Evolutionary conservation across 805 yeast genomes (phyloP).

Genomic region (Cyberlindnera japonica): DNA sequence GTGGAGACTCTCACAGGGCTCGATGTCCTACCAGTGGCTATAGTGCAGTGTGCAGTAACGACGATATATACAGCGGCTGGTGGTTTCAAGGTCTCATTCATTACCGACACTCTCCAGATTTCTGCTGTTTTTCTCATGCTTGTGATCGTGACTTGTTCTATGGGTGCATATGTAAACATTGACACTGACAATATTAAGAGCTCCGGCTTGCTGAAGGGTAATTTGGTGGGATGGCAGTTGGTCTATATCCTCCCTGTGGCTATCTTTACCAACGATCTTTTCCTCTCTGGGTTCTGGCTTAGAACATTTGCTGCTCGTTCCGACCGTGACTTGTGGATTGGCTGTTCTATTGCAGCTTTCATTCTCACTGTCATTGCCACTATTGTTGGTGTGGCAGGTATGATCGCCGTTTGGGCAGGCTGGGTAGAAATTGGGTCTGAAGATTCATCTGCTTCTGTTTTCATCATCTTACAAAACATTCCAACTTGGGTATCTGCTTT

Average conservation of each 20-base stretch:
- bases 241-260: slow-evolving; percentile 82
- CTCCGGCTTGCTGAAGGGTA: slow-evolving; percentile 59
- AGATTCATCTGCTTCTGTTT: slow-evolving; percentile 67
- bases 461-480: slow-evolving; percentile 63
- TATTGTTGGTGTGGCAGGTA: slow-evolving; percentile 77
- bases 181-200: slow-evolving; percentile 62
- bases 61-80: slow-evolving; percentile 84
- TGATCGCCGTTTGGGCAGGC: slow-evolving; percentile 90
- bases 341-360: slow-evolving; percentile 71
- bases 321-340: slow-evolving; percentile 70
- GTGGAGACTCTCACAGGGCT: slow-evolving; percentile 74
- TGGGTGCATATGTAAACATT: slow-evolving; percentile 64
- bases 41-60: slow-evolving; percentile 83
- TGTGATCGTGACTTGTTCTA: slow-evolving; percentile 70
- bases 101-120: slow-evolving; percentile 88
- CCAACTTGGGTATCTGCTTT: slow-evolving; percentile 87
- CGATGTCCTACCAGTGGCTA: slow-evolving; percentile 73
- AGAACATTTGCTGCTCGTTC: slow-evolving; percentile 87
- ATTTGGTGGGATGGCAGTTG: slow-evolving; percentile 84
- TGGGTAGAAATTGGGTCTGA: slow-evolving; percentile 42
- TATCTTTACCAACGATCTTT: slow-evolving; percentile 84
- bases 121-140: slow-evolving; percentile 60
- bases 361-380: slow-evolving; percentile 61
- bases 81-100: slow-evolving; percentile 83
- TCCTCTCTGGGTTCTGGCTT: slow-evolving; percentile 90